phyloP scores from a whole-genome alignment of 129 eudicot genomes.

The Ambrosia trifida region DNA sequence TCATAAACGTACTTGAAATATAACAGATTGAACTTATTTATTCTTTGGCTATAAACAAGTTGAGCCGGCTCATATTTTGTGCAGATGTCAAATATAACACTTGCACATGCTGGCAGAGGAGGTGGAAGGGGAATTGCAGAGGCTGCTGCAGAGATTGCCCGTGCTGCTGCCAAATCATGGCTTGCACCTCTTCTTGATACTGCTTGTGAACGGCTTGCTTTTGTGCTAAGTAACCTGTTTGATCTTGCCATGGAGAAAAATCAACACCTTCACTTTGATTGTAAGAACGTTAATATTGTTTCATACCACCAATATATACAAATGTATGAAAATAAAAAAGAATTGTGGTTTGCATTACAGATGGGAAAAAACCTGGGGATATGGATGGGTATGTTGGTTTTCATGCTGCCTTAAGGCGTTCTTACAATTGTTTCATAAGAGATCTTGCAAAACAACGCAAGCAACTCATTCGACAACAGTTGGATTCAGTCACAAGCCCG shows the following conservation, averaged over 20 bases:
- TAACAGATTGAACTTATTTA: not conserved
- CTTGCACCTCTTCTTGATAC: slow-evolving; percentile 92
- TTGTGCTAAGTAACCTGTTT: slow-evolving; percentile 71
- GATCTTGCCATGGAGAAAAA: slow-evolving; percentile 80
- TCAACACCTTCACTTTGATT: slow-evolving; percentile 44
- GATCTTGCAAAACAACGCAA: slow-evolving; percentile 85
- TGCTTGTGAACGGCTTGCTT: slow-evolving; percentile 91
- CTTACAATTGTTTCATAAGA: slow-evolving; percentile 61
- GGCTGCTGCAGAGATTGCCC: slow-evolving; percentile 98
- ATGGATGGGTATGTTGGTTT: slow-evolving; percentile 94
- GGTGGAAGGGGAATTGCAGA: slow-evolving; percentile 81
- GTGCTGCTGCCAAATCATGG: slow-evolving; percentile 92
- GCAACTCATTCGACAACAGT: slow-evolving; percentile 83
- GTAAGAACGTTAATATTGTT: slow-evolving; percentile 46
- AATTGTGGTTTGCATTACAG: slow-evolving; percentile 32
- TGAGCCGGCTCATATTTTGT: slow-evolving; percentile 4
- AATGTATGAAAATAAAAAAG: not conserved
- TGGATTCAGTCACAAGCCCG: slow-evolving; percentile 98
- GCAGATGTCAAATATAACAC: slow-evolving; percentile 92
- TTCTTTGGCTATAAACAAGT: slow-evolving; percentile 10
- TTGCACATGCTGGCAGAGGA: slow-evolving; percentile 93
- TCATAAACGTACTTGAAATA: not conserved
- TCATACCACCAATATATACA: not conserved
- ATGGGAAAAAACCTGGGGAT: slow-evolving; percentile 66
- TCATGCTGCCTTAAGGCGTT: slow-evolving; percentile 89